These are phyloP conservation scores for Priceomyces fermenticarens DNA, from an alignment of 805 yeast genomes.

Conservation along the genomic window DNA sequence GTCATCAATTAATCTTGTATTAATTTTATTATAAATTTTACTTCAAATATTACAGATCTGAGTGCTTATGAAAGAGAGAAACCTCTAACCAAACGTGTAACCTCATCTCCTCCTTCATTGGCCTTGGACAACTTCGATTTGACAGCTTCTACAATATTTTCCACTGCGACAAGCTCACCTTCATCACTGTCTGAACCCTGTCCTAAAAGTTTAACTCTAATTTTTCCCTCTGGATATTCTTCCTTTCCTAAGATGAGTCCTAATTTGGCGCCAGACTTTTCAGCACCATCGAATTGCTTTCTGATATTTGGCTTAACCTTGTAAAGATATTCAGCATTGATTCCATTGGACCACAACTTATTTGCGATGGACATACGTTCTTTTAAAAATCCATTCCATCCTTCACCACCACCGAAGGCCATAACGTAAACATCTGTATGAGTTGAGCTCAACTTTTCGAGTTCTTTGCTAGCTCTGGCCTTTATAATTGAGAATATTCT, in stretches of 20 bases:
- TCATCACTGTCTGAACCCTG: slow-evolving; percentile 82
- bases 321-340: slow-evolving; percentile 88
- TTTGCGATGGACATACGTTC: slow-evolving; percentile 90
- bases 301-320: slow-evolving; percentile 92
- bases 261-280: slow-evolving; percentile 83
- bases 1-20: slow-evolving; percentile 5
- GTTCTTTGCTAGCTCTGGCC: slow-evolving; percentile 59
- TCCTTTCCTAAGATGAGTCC: slow-evolving; percentile 96
- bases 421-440: slow-evolving; percentile 91
- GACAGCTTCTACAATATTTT: slow-evolving; percentile 53
- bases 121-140: slow-evolving; percentile 31
- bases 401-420: slow-evolving; percentile 99
- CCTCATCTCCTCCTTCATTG: slow-evolving; percentile 57
- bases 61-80: slow-evolving; percentile 25
- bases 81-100: slow-evolving; percentile 60
- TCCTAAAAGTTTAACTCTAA: slow-evolving; percentile 85
- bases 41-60: background rate
- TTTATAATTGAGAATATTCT: slow-evolving; percentile 87
- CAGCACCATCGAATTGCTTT: slow-evolving; percentile 97
- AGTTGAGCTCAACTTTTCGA: slow-evolving; percentile 69
- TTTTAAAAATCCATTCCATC: slow-evolving; percentile 87
- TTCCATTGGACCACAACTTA: slow-evolving; percentile 80
- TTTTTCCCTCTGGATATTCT: slow-evolving; percentile 76
- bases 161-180: slow-evolving; percentile 73
- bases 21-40: slow-evolving; percentile 1